Conservation (phyloP, 1,284 basidiomycete species). For the Vanrija pseudolonga region DNA sequence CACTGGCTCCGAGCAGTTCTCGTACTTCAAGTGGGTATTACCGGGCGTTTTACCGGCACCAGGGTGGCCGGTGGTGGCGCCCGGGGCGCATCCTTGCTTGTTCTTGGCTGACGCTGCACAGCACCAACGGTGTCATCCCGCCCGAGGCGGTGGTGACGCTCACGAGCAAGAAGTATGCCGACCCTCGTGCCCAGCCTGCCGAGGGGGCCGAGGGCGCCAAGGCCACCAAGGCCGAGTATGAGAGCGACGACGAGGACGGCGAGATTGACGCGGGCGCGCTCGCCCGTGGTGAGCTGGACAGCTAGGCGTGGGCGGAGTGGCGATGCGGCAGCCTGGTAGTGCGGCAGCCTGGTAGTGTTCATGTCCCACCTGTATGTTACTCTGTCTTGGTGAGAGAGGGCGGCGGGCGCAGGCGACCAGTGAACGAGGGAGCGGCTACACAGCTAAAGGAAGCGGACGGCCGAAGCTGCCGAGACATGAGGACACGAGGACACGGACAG, state of each 20-base stretch:
- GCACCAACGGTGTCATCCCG: constrained; percentile 67
- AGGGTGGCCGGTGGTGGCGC: constrained; percentile 7
- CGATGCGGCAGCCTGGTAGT: too few relatives aligned
- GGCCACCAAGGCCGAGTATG: constrained; percentile 54
- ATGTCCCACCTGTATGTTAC: too few relatives aligned
- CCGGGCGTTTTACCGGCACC: too few relatives aligned
- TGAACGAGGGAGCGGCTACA: too few relatives aligned
- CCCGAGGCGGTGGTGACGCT: constrained; percentile 57
- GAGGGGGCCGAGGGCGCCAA: constrained; percentile 33
- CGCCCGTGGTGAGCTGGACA: constrained; percentile 66
- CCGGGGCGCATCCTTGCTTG: constrained; percentile 54
- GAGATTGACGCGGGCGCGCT: constrained; percentile 60
- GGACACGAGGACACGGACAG: too few relatives aligned
- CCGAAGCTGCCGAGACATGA: too few relatives aligned
- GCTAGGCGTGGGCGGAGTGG: constrained; percentile 52
- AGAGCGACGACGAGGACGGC: constrained; percentile 49
- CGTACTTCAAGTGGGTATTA: constrained; percentile 43
- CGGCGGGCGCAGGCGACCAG: too few relatives aligned
- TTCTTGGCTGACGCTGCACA: constrained; percentile 36
- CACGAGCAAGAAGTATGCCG: constrained; percentile 56
- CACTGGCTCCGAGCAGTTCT: constrained; percentile 20
- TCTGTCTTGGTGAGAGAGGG: too few relatives aligned
- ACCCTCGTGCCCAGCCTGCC: constrained; percentile 55
- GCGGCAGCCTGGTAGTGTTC: too few relatives aligned
- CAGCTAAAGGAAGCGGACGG: too few relatives aligned